phyloP scores from a whole-genome alignment of 345 rosid genomes.

The Gossypioides kirkii region DNA sequence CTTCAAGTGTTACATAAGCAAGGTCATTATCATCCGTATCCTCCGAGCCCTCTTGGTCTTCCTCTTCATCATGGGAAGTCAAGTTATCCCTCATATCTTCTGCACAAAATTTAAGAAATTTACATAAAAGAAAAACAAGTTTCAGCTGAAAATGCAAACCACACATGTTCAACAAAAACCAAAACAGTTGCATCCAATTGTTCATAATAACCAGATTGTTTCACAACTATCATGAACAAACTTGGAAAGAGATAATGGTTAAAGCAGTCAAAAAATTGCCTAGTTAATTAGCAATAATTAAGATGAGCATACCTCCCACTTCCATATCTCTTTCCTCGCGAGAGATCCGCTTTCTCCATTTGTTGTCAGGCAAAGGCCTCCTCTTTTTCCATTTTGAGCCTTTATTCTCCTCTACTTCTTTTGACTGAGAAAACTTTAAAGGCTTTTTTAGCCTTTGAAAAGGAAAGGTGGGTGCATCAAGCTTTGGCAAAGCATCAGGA shows the following conservation, averaged over 20 bases:
- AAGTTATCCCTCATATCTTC: slow-evolving; percentile 34
- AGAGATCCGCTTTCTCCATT: slow-evolving; percentile 71
- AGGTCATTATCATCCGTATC: slow-evolving; percentile 34
- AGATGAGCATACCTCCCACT: slow-evolving; percentile 46
- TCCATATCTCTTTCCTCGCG: slow-evolving; percentile 47
- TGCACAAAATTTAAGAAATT: slow-evolving; percentile 25
- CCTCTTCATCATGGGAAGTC: slow-evolving; percentile 54
- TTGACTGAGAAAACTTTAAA: slow-evolving; percentile 35
- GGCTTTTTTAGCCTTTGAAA: slow-evolving; percentile 71
- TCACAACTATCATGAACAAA: slow-evolving; percentile 11
- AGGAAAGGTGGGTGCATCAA: slow-evolving; percentile 67
- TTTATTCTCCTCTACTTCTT: slow-evolving; percentile 41
- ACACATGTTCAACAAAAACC: not conserved
- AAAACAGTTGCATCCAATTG: not conserved
- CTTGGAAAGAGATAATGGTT: not conserved
- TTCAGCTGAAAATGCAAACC: not conserved
- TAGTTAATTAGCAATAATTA: slow-evolving; percentile 16
- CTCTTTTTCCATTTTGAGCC: slow-evolving; percentile 40
- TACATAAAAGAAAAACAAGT: not conserved
- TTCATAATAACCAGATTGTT: not conserved
- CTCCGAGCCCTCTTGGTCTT: slow-evolving; percentile 48
- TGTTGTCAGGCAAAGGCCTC: slow-evolving; percentile 83
- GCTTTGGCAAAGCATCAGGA: slow-evolving; percentile 66
- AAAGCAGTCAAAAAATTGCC: slow-evolving; percentile 10
- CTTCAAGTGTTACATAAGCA: slow-evolving; percentile 63